These are phyloP conservation scores for Ulvella scutata DNA, from an alignment of 139 green algal genomes.

Conservation along the genomic window DNA sequence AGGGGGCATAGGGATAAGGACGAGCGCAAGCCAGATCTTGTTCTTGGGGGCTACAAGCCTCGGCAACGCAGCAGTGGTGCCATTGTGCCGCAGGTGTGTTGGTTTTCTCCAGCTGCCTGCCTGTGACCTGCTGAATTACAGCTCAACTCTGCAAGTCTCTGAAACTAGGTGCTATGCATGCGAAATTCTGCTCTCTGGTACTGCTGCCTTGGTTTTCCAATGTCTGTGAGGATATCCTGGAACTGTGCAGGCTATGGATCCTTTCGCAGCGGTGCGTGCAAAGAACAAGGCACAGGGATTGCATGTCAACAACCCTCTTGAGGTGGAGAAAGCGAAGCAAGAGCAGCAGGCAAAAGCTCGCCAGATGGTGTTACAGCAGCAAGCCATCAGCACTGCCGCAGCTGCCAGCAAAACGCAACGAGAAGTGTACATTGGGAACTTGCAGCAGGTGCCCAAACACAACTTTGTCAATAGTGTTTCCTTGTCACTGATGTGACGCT, in stretches of 20 bases:
- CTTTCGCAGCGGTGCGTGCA: background rate
- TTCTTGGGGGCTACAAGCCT: background rate
- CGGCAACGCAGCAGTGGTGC: background rate
- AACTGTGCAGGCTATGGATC: background rate
- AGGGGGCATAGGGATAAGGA: background rate
- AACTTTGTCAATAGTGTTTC: too few species aligned
- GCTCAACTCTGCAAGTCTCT: background rate
- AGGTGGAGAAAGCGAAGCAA: constrained; percentile 15
- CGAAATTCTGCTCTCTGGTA: too few species aligned
- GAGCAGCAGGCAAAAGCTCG: constrained; percentile 62
- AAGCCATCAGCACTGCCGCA: constrained; percentile 42
- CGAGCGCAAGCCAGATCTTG: background rate
- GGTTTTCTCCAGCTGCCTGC: background rate
- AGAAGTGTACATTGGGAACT: constrained; percentile 25
- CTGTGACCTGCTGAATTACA: background rate
- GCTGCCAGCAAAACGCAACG: constrained; percentile 58
- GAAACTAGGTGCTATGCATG: too few species aligned
- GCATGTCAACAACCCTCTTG: background rate
- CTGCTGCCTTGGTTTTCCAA: background rate
- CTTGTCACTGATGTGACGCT: too few species aligned
- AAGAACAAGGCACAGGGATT: background rate
- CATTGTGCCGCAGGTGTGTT: background rate
- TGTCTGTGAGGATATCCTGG: too few species aligned
- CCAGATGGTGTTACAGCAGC: constrained; percentile 66
- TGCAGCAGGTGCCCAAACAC: background rate